Percentiles rank a stretch among this genome's conserved stretches.
Evolutionary conservation across 1,284 basidiomycete species (phyloP).

Genomic region (Rhodotorula sp.): DNA sequence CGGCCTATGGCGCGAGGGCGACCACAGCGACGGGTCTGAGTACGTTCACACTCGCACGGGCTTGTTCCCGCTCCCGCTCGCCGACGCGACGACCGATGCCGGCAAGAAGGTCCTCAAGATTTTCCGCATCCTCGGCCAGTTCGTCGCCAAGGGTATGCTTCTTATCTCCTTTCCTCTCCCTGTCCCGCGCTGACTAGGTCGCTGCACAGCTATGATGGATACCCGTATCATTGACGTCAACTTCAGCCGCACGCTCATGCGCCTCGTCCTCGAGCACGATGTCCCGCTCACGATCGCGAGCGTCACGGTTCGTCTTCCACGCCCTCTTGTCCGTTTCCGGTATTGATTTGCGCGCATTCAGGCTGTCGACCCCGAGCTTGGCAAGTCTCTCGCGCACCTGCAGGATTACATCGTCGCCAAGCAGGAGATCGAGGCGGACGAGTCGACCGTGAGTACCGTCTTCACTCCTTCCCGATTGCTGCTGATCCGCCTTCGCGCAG

Average conservation of each 20-base stretch:
- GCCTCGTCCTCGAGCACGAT: slow-evolving; percentile 79
- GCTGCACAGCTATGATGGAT: slow-evolving; percentile 74
- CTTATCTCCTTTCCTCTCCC: neutral
- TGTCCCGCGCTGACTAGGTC: too few relatives aligned
- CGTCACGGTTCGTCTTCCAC: slow-evolving; percentile 61
- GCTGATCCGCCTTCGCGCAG: slow-evolving; percentile 25
- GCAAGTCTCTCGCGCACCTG: slow-evolving; percentile 79
- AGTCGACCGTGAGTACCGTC: slow-evolving; percentile 51
- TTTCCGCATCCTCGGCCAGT: slow-evolving; percentile 88
- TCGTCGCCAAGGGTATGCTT: slow-evolving; percentile 74
- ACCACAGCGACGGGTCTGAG: slow-evolving; percentile 51
- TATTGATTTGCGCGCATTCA: slow-evolving; percentile 55
- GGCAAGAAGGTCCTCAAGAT: slow-evolving; percentile 62
- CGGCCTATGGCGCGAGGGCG: slow-evolving; percentile 87
- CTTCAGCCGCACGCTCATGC: slow-evolving; percentile 89
- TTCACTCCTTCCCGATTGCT: neutral
- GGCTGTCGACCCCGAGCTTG: slow-evolving; percentile 75
- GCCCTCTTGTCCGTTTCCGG: slow-evolving; percentile 37
- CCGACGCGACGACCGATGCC: slow-evolving; percentile 54
- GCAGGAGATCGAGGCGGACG: slow-evolving; percentile 54
- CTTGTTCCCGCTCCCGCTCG: slow-evolving; percentile 80
- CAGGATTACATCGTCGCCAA: slow-evolving; percentile 58
- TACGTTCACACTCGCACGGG: slow-evolving; percentile 65
- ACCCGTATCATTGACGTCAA: slow-evolving; percentile 95
- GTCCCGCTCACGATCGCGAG: slow-evolving; percentile 80